Evolutionary conservation across 495 filamentous ascomycete species (phyloP).

Genomic region (Venustampulla echinocandica): DNA sequence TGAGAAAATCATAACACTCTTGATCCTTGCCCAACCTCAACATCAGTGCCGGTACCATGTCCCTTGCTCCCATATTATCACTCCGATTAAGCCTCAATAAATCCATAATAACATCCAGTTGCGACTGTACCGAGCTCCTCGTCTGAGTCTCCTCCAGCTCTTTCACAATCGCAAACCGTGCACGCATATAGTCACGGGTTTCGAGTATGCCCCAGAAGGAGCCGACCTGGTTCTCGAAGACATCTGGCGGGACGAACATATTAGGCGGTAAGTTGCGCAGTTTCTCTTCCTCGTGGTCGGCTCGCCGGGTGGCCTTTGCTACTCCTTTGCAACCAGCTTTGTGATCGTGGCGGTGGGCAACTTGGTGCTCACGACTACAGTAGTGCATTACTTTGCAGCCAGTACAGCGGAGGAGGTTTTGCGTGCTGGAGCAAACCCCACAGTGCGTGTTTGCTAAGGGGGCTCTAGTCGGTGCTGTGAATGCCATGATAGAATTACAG

Average conservation of each 20-base stretch:
- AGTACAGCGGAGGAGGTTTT: conserved; percentile 25
- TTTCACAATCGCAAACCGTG: conserved; percentile 26
- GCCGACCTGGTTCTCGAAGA: conserved; percentile 30
- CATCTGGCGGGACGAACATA: conserved; percentile 24
- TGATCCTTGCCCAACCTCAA: conserved; percentile 43
- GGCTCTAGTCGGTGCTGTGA: too few relatives aligned
- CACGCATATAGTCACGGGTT: conserved; percentile 38
- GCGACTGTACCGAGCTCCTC: conserved; percentile 27
- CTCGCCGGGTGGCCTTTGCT: conserved; percentile 18
- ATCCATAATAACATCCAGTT: conserved; percentile 29
- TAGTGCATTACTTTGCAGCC: conserved; percentile 39
- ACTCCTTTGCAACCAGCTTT: conserved; percentile 34
- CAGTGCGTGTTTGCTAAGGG: too few relatives aligned
- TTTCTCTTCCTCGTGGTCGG: conserved; percentile 28
- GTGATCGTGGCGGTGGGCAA: conserved; percentile 30
- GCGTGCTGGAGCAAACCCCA: conserved; percentile 20
- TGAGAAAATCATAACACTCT: conserved; percentile 48
- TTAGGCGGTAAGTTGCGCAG: conserved; percentile 27
- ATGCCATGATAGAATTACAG: too few relatives aligned
- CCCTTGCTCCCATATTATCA: conserved; percentile 39
- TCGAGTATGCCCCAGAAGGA: conserved; percentile 31
- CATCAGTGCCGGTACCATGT: conserved; percentile 32
- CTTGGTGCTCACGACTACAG: conserved; percentile 38
- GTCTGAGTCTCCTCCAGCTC: conserved; percentile 28
- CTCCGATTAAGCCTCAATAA: conserved; percentile 32